phyloP scores from a whole-genome alignment of 352 stramenopile species.

The Hyaloperonospora brassicae region DNA sequence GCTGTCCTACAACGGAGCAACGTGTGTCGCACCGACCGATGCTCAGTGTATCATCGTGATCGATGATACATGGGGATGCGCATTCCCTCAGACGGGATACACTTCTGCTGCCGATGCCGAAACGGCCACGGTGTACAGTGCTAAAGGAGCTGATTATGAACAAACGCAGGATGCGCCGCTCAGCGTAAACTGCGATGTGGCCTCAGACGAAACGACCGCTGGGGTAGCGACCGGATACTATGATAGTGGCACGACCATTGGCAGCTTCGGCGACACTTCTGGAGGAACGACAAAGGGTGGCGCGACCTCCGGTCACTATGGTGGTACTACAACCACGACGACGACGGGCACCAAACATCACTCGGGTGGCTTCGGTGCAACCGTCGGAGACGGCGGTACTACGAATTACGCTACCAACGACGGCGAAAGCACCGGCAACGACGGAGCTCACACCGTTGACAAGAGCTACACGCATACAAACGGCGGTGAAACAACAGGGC shows the following conservation, averaged over 20 bases:
- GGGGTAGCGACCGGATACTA: background rate
- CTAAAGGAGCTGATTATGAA: background rate
- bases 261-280: background rate
- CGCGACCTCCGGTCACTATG: background rate
- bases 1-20: constrained; percentile 17
- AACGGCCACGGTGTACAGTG: background rate
- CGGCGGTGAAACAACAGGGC: too few species aligned
- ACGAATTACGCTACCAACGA: too few species aligned
- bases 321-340: background rate
- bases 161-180: background rate
- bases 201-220: background rate
- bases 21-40: constrained; percentile 19
- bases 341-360: background rate
- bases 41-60: constrained; percentile 12
- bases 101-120: constrained; percentile 8
- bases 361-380: too few species aligned
- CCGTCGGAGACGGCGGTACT: too few species aligned
- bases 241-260: background rate
- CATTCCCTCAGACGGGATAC: constrained; percentile 12
- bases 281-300: background rate
- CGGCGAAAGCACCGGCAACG: too few species aligned
- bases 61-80: constrained; percentile 14
- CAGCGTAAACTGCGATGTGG: constrained; percentile 1
- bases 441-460: too few species aligned
- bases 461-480: too few species aligned